These are phyloP conservation scores for Saraca asoca DNA, from an alignment of 331 rosid species.

Conservation along the genomic window DNA sequence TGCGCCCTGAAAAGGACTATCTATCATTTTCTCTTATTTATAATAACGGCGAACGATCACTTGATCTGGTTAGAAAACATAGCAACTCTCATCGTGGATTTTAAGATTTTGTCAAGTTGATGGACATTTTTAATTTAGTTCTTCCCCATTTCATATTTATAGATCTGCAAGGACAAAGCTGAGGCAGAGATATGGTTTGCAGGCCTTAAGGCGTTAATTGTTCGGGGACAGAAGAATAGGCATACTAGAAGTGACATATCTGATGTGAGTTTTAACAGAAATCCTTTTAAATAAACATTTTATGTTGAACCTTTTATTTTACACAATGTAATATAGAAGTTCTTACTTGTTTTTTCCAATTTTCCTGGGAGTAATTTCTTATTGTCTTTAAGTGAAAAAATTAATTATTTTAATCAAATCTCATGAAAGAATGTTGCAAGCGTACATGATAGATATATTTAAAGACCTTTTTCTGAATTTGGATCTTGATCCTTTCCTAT, in stretches of 20 bases:
- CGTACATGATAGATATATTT: too few relatives aligned
- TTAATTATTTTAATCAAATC: not conserved
- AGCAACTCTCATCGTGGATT: not conserved
- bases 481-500: too few relatives aligned
- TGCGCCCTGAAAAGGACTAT: constrained; percentile 76
- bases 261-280: constrained; percentile 51
- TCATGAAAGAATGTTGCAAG: too few relatives aligned
- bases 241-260: constrained; percentile 53
- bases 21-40: constrained; percentile 85
- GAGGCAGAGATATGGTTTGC: constrained; percentile 79
- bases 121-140: constrained; percentile 27
- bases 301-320: not conserved
- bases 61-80: constrained; percentile 76
- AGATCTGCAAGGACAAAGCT: constrained; percentile 79
- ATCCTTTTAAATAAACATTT: constrained; percentile 3
- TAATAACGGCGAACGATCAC: constrained; percentile 74
- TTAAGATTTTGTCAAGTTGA: not conserved
- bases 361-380: not conserved
- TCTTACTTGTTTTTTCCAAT: not conserved
- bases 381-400: not conserved
- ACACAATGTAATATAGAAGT: not conserved
- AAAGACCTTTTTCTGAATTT: too few relatives aligned
- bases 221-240: constrained; percentile 39
- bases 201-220: constrained; percentile 70
- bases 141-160: constrained; percentile 29